These are phyloP conservation scores for Dothideomycetidae sp. DNA, from an alignment of 2,329 filamentous ascomycete genomes.

Conservation along the genomic window DNA sequence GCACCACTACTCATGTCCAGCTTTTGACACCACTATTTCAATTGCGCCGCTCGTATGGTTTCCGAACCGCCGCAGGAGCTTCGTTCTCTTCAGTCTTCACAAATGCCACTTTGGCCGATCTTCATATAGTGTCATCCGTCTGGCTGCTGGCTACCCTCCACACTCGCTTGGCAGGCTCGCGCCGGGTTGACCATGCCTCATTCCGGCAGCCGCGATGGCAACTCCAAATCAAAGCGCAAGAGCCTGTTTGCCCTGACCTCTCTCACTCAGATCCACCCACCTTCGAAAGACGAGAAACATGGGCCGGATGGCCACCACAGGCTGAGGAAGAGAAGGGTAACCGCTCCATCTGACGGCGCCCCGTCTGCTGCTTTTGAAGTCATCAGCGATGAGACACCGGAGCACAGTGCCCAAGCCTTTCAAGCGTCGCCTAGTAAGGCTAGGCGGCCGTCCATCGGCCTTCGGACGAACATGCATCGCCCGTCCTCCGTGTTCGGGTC, in stretches of 20 bases:
- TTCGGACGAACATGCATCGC: constrained; percentile 20
- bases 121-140: too few species aligned
- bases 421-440: constrained; percentile 15
- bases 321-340: constrained; percentile 16
- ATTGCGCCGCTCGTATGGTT: constrained; percentile 3
- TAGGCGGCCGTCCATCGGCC: constrained; percentile 19
- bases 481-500: constrained; percentile 45
- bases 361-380: constrained; percentile 16
- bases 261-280: constrained; percentile 17
- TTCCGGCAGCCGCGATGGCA: constrained; percentile 10
- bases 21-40: constrained; percentile 1
- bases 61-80: background rate
- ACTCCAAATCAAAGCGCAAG: constrained; percentile 18
- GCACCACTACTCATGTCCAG: background rate
- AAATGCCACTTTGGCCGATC: too few species aligned
- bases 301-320: constrained; percentile 13
- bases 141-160: too few species aligned
- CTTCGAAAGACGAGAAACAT: constrained; percentile 12
- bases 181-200: constrained; percentile 12
- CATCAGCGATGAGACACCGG: constrained; percentile 13
- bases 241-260: constrained; percentile 21
- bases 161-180: too few species aligned
- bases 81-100: too few species aligned
- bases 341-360: constrained; percentile 13
- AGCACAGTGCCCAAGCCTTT: constrained; percentile 12